Evolutionary conservation across 2,329 filamentous ascomycete genomes (phyloP).

Genomic region (Beauveria varroae): DNA sequence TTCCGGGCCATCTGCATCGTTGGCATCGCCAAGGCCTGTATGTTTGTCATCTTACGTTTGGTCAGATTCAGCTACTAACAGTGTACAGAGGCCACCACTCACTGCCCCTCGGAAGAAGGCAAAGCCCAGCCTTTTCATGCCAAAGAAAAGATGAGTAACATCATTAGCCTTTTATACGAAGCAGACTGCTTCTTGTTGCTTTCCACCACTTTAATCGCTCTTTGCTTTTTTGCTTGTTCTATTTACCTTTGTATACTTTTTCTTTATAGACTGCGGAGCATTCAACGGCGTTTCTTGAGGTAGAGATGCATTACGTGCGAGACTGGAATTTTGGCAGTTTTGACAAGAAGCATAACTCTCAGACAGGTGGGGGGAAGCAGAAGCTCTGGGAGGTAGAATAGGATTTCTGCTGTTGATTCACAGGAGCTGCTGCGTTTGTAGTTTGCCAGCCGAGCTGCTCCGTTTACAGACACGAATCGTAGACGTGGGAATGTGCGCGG

Average conservation of each 20-base stretch:
- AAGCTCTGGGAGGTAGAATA: not conserved
- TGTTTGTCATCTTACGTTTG: not conserved
- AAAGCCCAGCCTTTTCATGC: constrained; percentile 38
- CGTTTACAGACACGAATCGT: not conserved
- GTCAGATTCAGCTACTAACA: constrained; percentile 1
- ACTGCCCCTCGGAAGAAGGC: constrained; percentile 28
- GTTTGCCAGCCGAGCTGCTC: not conserved
- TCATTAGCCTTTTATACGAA: not conserved
- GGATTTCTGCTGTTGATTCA: not conserved
- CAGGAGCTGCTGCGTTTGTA: not conserved
- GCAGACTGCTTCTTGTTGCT: not conserved
- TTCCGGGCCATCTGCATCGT: constrained; percentile 15
- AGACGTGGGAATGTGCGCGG: not conserved
- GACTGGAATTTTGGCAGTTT: not conserved
- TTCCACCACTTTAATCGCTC: not conserved
- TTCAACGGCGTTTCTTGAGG: not conserved
- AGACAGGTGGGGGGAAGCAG: not conserved
- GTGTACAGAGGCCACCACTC: constrained; percentile 19
- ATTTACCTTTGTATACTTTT: not conserved
- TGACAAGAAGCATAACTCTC: not conserved
- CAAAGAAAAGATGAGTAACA: constrained; percentile 25
- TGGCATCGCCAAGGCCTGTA: constrained; percentile 16
- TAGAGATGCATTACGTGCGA: not conserved
- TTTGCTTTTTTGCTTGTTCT: not conserved
- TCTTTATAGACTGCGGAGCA: not conserved